Base-by-base conservation (phyloP, 345 rosid genomes). In the Anacardium occidentale region DNA sequence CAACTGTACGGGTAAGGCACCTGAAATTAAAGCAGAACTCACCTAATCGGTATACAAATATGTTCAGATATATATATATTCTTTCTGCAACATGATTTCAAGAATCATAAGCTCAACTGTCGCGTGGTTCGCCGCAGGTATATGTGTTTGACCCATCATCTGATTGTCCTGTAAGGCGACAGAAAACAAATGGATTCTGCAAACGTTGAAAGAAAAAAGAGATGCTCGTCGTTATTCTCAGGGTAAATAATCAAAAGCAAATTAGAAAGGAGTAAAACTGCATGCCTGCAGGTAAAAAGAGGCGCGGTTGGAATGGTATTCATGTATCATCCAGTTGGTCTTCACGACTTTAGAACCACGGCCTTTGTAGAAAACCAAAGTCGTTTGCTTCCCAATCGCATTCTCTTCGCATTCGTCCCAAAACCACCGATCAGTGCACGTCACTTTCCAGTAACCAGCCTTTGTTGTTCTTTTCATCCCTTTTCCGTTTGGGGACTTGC, bases 391-490 rank as follows among this genome's bases (percentile, higher is more conserved):
- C 14, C 87, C 89, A 20, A 84, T 82, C 69, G 5, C 40, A 64
- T 10, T 14, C 21, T 2, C 81, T 54, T 37, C 42, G 44, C 64
- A 44, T 24, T 29, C 63, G 22, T 50, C 75, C 53, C 47, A 63
- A 66, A 84, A 59, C 18, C n/a, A 0, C 1, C 83, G 82, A 66
- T 63, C 53, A 5, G 22, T 66, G 9, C 86, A 88, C 0, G 86
- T 79, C 40, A 73, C 11, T 76, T 83, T 85, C 88, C 88, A 87
- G 21, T 0, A 69, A 3, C 90, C 88, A 34, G 12, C 1, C 51
- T 9, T 24, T 3, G 85, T 81, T 1, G 54, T 75, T 70, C 90
- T 79, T 52, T 78, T 71, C 2, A n/a, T 54, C 8, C 58, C 64
- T 8, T 37, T 60, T 53, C 79, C 64, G n/a, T 79, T 78, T 37